These are phyloP conservation scores for Toxicodendron radicans DNA, from an alignment of 345 rosid species.

Conservation along the genomic window DNA sequence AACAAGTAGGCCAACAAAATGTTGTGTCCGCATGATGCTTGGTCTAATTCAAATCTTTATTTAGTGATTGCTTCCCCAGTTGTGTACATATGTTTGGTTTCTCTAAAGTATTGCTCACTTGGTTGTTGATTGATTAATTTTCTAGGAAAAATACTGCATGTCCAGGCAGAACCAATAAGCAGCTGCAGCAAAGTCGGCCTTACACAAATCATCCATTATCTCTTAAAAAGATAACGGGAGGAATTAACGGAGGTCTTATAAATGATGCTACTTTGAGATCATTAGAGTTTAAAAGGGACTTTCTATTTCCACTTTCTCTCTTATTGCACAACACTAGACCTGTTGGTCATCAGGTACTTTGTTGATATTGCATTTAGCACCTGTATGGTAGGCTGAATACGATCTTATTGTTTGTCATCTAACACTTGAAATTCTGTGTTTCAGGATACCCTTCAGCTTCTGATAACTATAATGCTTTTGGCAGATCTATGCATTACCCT, in stretches of 20 bases:
- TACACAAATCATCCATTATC: conserved; percentile 62
- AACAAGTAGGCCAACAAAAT: not conserved
- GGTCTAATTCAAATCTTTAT: not conserved
- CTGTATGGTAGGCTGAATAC: conserved; percentile 1
- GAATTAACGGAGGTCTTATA: conserved; percentile 86
- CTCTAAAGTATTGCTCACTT: conserved; percentile 16
- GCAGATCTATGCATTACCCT: conserved; percentile 86
- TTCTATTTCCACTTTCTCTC: conserved; percentile 74
- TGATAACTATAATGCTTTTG: conserved; percentile 78
- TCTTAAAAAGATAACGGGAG: conserved; percentile 85
- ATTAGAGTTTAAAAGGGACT: conserved; percentile 69
- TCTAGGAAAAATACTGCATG: conserved; percentile 52
- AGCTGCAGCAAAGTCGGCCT: conserved; percentile 56
- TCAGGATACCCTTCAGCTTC: conserved; percentile 82
- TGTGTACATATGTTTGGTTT: not conserved
- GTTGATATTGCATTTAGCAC: conserved; percentile 14
- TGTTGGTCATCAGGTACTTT: conserved; percentile 79
- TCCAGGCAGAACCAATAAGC: conserved; percentile 46
- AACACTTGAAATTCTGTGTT: conserved; percentile 24
- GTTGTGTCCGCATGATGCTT: not conserved
- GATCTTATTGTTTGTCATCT: conserved; percentile 5
- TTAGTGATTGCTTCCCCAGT: not conserved
- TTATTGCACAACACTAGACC: conserved; percentile 85
- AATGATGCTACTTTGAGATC: conserved; percentile 71
- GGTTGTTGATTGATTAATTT: conserved; percentile 20